Base-by-base conservation (phyloP, 768 basidiomycete species). In the Auricularia cornea region DNA sequence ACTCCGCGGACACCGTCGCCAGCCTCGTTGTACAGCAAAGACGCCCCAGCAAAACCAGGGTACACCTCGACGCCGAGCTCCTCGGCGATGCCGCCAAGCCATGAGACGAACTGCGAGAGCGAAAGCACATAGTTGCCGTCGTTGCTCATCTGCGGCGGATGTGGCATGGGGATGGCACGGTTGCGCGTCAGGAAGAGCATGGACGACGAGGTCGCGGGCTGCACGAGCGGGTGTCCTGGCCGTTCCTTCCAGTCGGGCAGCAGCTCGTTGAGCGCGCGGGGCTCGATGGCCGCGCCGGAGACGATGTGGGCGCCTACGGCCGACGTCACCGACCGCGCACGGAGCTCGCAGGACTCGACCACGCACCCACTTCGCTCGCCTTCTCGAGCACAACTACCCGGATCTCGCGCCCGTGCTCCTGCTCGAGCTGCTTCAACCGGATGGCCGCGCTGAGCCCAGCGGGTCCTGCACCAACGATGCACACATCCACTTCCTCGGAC, bases 401-500 rank as follows among this genome's bases (percentile, higher is more conserved):
- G 16, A 96, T 79, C 66, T 95, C 91, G 61, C 83, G 83, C 0
- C 89, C 92, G 51, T 79, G 82, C 72, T 93, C 87, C 68, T 82
- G 75, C 70, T 94, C 92, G 29, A 97, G 84, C 75, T 98, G 95
- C 76, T 96, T 98, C 61, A 99, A 77, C 4, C 94, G 83, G 65
- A 98, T 98, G 3, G 94, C 96, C n/a, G 96, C 94, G 66, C 88
- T 89, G 65, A 99, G 82, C 5, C 97, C 96, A 0, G 97, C 96
- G 0, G 97, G 97, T 2, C 95, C 97, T 2, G 83, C 95, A 11
- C 96, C 96, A 62, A 97, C 94, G 70, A 99, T 98, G 73, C 94
- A 96, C 38, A 98, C 94, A 69, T 99, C 96, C 38, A 95, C 94
- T 52, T 93, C 85, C 70, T 98, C 97, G 51, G 87, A 83, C n/a